Percentiles rank a stretch among this genome's conserved stretches.
These are phyloP conservation scores for Stentor roeselii DNA, from an alignment of 73 alveolate species.

Conservation along the genomic window DNA sequence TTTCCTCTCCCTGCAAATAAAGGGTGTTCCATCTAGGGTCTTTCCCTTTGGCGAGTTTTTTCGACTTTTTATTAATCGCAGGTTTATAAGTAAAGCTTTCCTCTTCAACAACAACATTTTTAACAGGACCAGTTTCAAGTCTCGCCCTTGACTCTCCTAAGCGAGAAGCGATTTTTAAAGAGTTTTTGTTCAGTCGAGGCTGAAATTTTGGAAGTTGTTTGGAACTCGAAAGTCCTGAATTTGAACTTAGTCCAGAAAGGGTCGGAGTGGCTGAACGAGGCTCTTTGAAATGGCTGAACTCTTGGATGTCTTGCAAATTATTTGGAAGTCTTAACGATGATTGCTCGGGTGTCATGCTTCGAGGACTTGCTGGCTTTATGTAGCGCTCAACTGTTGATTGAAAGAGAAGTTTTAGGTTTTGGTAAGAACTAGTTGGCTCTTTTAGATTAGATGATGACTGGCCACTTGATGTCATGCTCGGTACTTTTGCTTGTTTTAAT, in stretches of 20 bases:
- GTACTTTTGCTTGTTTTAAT: too few relatives aligned
- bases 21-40: constrained; percentile 13
- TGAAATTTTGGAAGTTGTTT: neutral
- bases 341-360: neutral
- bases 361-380: neutral
- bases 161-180: neutral
- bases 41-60: neutral
- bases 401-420: neutral
- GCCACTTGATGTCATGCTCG: neutral
- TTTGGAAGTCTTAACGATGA: too few relatives aligned
- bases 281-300: too few relatives aligned
- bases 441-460: neutral
- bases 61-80: constrained; percentile 1
- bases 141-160: constrained; percentile 24
- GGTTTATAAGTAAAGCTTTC: constrained; percentile 18
- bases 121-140: neutral
- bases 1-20: constrained; percentile 1
- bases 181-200: constrained; percentile 20
- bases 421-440: neutral
- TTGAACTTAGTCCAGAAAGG: too few relatives aligned
- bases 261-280: too few relatives aligned
- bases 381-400: neutral
- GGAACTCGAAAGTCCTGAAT: too few relatives aligned
- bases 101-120: neutral
- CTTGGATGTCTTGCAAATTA: too few relatives aligned